Evolutionary conservation across 2,329 filamentous ascomycete species (phyloP).

Genomic region (Aspergillus nomiae): DNA sequence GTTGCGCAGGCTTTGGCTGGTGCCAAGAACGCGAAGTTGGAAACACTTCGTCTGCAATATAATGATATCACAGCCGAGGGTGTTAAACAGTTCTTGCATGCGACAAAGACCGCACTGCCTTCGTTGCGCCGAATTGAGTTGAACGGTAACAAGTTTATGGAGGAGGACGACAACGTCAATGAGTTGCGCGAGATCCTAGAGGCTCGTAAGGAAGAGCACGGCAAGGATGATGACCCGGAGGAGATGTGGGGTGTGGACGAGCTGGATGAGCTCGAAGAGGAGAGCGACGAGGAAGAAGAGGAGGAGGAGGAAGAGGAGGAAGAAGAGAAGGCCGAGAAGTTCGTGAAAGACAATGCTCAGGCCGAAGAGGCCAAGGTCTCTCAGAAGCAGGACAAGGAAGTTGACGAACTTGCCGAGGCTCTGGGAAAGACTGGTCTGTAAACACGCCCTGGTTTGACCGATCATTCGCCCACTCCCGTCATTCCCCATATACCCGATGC

Average conservation of each 20-base stretch:
- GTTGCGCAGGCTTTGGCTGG: conserved; percentile 72
- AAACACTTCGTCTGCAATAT: conserved; percentile 83
- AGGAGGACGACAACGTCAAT: conserved; percentile 75
- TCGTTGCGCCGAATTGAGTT: conserved; percentile 83
- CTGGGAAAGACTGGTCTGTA: conserved; percentile 67
- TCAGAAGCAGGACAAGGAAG: conserved; percentile 74
- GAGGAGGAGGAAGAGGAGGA: conserved; percentile 70
- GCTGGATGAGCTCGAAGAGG: conserved; percentile 80
- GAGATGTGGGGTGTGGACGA: conserved; percentile 84
- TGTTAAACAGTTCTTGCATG: conserved; percentile 69
- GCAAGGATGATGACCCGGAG: conserved; percentile 66
- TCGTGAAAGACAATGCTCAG: conserved; percentile 66
- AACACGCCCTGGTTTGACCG: not conserved
- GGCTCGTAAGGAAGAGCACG: conserved; percentile 71
- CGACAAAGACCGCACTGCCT: conserved; percentile 69
- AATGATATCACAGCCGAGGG: conserved; percentile 86
- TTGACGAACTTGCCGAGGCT: conserved; percentile 76
- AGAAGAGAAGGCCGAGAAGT: conserved; percentile 61
- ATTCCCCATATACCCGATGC: not conserved
- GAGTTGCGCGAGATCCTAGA: conserved; percentile 72
- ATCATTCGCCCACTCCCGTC: not conserved
- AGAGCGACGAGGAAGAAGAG: conserved; percentile 68
- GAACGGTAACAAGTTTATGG: conserved; percentile 92
- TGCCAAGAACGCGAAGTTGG: conserved; percentile 76
- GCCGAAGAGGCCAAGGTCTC: conserved; percentile 64